These are phyloP conservation scores for Penicillium chermesinum DNA, from an alignment of 495 filamentous ascomycete genomes.

Conservation along the genomic window DNA sequence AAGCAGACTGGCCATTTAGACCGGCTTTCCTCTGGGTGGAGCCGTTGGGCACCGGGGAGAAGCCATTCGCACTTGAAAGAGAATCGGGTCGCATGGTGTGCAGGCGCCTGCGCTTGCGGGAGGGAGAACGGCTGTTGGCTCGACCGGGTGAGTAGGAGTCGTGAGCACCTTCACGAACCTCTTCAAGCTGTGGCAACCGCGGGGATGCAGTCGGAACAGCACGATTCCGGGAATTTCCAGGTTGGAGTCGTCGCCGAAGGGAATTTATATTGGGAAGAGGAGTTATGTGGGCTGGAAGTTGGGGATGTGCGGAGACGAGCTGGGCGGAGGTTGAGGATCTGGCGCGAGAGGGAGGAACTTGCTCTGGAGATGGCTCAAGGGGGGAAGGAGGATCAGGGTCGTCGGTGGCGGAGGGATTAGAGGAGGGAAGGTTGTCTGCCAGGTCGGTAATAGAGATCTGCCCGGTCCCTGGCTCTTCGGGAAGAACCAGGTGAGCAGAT, in stretches of 20 bases:
- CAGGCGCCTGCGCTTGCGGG: slow-evolving; percentile 58
- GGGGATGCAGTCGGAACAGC: too few species aligned
- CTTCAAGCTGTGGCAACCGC: slow-evolving; percentile 11
- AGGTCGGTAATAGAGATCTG: slow-evolving; percentile 53
- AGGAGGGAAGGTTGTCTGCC: slow-evolving; percentile 52
- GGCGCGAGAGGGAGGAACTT: slow-evolving; percentile 19
- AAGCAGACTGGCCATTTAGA: slow-evolving; percentile 46
- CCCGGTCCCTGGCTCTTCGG: slow-evolving; percentile 45
- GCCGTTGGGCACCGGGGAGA: slow-evolving; percentile 46
- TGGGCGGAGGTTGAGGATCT: slow-evolving; percentile 7
- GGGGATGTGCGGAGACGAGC: slow-evolving; percentile 7
- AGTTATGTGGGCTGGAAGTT: slow-evolving; percentile 6
- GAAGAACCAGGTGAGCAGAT: slow-evolving; percentile 50
- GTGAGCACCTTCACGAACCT: slow-evolving; percentile 8
- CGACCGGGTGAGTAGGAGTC: slow-evolving; percentile 18
- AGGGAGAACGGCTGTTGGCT: slow-evolving; percentile 39
- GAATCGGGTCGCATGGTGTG: slow-evolving; percentile 59
- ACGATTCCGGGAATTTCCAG: slow-evolving; percentile 16
- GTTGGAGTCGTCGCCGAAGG: slow-evolving; percentile 29
- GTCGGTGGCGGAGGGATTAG: slow-evolving; percentile 55
- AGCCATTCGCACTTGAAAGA: slow-evolving; percentile 43
- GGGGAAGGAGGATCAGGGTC: slow-evolving; percentile 46
- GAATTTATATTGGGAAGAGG: slow-evolving; percentile 4
- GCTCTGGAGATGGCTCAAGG: slow-evolving; percentile 15
- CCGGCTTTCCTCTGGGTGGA: slow-evolving; percentile 38